Evolutionary conservation across 202 grass and related monocot species (phyloP).

Genomic region (Musa balbisiana): DNA sequence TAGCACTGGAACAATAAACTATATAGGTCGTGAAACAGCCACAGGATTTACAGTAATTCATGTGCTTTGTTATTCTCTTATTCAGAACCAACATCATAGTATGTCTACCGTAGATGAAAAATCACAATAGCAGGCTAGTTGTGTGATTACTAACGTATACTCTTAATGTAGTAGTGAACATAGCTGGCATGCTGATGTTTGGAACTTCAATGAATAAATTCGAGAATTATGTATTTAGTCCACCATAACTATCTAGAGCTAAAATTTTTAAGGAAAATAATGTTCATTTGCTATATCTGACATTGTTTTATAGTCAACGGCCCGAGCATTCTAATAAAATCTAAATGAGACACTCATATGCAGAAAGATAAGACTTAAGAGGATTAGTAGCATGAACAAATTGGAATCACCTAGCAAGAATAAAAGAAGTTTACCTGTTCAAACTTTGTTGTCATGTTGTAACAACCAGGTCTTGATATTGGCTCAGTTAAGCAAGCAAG

Average conservation of each 20-base stretch:
- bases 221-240: no score
- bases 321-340: background rate
- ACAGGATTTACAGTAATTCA: background rate
- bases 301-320: no score
- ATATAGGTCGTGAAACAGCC: background rate
- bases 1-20: background rate
- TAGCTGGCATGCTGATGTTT: no score
- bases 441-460: slow-evolving; percentile 51
- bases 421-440: slow-evolving; percentile 45
- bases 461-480: slow-evolving; percentile 42
- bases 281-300: no score
- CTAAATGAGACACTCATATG: background rate
- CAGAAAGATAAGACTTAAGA: background rate
- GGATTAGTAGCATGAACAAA: background rate
- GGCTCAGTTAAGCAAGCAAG: slow-evolving; percentile 74
- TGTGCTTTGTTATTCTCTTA: background rate
- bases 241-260: no score
- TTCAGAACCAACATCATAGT: background rate
- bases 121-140: no score
- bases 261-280: no score
- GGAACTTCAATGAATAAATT: no score
- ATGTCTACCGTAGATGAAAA: background rate
- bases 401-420: background rate
- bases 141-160: no score
- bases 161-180: no score